Evolutionary conservation across 2,329 filamentous ascomycete genomes (phyloP).

Genomic region (Metarhizium robertsii): DNA sequence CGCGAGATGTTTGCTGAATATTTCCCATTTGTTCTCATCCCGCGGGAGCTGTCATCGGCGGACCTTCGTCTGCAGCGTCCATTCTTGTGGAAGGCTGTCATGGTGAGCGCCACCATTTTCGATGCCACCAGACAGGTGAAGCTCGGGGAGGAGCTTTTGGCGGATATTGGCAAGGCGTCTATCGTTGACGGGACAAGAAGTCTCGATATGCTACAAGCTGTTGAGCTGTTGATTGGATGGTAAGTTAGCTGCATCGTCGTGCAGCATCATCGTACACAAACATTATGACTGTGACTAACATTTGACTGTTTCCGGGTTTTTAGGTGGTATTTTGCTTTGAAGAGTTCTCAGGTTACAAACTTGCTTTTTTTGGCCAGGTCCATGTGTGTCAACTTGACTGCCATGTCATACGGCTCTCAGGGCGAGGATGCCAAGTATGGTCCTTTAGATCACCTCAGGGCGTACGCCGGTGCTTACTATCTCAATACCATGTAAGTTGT

Average conservation of each 20-base stretch:
- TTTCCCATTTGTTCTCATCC: constrained; percentile 37
- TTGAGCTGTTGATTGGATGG: constrained; percentile 38
- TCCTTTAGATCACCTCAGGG: constrained; percentile 34
- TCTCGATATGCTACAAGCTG: constrained; percentile 37
- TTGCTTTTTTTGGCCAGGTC: constrained; percentile 38
- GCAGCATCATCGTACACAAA: neutral
- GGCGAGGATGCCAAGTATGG: constrained; percentile 16
- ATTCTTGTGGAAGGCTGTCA: constrained; percentile 39
- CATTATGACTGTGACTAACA: neutral
- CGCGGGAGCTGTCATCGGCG: constrained; percentile 23
- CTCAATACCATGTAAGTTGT: constrained; percentile 35
- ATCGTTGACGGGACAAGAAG: constrained; percentile 31
- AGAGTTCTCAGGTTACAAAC: constrained; percentile 40
- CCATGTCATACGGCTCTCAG: constrained; percentile 17
- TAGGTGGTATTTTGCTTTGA: constrained; percentile 39
- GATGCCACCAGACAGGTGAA: constrained; percentile 34
- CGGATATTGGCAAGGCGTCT: constrained; percentile 30
- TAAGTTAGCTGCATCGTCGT: constrained; percentile 14
- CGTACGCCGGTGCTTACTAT: constrained; percentile 41
- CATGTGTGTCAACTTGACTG: constrained; percentile 32
- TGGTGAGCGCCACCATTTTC: constrained; percentile 33
- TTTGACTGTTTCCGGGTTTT: neutral
- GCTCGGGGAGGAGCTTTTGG: constrained; percentile 34
- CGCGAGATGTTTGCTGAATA: constrained; percentile 22
- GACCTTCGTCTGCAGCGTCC: constrained; percentile 29